A percentile compares a stretch with the other conserved stretches of the same genome.
These are phyloP conservation scores for Phytophthora pisi DNA, from an alignment of 352 stramenopile species.

Conservation along the genomic window DNA sequence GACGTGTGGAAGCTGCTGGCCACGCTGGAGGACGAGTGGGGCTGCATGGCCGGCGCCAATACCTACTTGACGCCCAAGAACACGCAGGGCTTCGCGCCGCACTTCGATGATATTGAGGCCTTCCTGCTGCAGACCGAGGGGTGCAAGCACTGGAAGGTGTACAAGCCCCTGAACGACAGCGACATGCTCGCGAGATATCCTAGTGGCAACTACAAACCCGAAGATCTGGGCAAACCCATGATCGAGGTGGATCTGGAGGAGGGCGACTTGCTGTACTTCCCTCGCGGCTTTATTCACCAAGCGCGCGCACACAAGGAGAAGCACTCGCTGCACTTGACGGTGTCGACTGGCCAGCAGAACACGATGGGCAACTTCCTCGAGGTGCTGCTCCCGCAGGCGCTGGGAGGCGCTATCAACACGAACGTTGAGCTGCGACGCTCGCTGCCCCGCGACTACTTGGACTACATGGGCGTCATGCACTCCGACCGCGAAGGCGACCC, in stretches of 20 bases:
- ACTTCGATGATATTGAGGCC: conserved; percentile 97
- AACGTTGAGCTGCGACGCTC: conserved; percentile 71
- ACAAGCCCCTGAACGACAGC: conserved; percentile 61
- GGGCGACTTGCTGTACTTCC: conserved; percentile 92
- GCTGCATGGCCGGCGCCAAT: conserved; percentile 95
- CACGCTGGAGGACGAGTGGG: conserved; percentile 93
- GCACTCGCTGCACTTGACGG: conserved; percentile 88
- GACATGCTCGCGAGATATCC: conserved; percentile 67
- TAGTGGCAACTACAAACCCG: conserved; percentile 77
- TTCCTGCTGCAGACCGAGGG: conserved; percentile 95
- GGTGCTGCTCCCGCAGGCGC: conserved; percentile 61
- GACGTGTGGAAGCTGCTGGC: conserved; percentile 90
- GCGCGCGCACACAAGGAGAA: conserved; percentile 60
- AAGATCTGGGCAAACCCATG: conserved; percentile 78
- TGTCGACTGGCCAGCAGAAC: conserved; percentile 91
- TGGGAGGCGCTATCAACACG: conserved; percentile 60
- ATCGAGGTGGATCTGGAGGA: conserved; percentile 84
- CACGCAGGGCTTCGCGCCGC: conserved; percentile 96
- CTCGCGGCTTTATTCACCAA: conserved; percentile 90
- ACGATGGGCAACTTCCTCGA: conserved; percentile 80
- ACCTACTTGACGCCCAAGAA: conserved; percentile 93
- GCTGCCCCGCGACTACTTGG: conserved; percentile 86
- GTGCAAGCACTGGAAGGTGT: conserved; percentile 94
- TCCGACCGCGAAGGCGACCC: conserved; percentile 64
- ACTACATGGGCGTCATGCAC: conserved; percentile 91